Evolutionary conservation across 192 early-diverging fungal genomes (phyloP), one percentile per base, ranked within the genome.

Genomic region (Coemansia sp.): DNA sequence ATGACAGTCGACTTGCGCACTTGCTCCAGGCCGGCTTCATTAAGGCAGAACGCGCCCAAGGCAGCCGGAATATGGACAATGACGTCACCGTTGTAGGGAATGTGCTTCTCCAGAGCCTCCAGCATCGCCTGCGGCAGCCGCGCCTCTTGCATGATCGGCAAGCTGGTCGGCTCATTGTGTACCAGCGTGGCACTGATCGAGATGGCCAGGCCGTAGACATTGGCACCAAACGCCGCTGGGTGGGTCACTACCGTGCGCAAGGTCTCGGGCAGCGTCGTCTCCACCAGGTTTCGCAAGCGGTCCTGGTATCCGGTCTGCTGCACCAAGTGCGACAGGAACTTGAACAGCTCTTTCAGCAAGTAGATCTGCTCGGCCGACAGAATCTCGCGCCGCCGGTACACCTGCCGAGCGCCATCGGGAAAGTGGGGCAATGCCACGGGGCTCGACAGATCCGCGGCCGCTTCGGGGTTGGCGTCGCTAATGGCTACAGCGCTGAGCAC

Each of bases 121-220:
- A 98, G 83, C 70, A 99, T 89, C 1, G 87, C 86, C 56, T 95
- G 88, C 2, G 96, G 94, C 34, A 99, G 76, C 45, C 88, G 86
- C 8, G 88, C 83, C 75, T 99, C 97, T 73, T 99, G 97, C 37
- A 99, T 85, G 58, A 99, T 96, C 9, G 91, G 74, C 26, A 99
- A 77, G 13, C 88, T 94, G 0, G 96, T 98, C 1, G 97, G 97
- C 62, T 99, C 97, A 66, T 99, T 99, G 69, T 99, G 94, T 37
- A 99, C 94, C 55, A 99, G 92, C 5, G 92, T 94, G 0, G 96
- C 88, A 86, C 93, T 94, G 39, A 95, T 91, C 69, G 95, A 94
- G 64, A 95, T 90, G 0, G 94, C 93, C 47, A 91, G 83, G 16
- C 94, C 93, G 69, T 91, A 94, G 3, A 95, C 83, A 56, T 89